These are phyloP conservation scores for Tinospora cordifolia DNA, from an alignment of 164 flowering plant species.

Conservation along the genomic window DNA sequence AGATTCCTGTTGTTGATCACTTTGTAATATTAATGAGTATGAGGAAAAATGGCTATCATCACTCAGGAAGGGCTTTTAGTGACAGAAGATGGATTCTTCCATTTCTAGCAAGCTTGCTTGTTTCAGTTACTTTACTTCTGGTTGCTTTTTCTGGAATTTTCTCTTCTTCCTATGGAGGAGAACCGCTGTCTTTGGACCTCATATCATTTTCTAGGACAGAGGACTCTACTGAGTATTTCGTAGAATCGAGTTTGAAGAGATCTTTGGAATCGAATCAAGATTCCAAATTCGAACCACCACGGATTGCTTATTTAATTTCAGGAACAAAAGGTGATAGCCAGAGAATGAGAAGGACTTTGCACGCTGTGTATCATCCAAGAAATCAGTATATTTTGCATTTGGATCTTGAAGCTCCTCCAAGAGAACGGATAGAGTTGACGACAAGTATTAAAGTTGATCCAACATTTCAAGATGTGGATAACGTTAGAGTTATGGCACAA, in stretches of 20 bases:
- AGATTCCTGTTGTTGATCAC: not conserved
- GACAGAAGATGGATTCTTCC: conserved; percentile 79
- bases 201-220: conserved; percentile 34
- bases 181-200: conserved; percentile 37
- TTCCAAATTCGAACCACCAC: conserved; percentile 39
- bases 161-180: conserved; percentile 35
- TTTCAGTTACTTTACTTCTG: conserved; percentile 44
- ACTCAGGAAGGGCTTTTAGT: conserved; percentile 53
- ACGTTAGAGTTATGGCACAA: conserved; percentile 85
- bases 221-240: conserved; percentile 52
- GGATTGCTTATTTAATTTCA: conserved; percentile 88
- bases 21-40: conserved; percentile 17
- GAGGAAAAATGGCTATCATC: conserved; percentile 53
- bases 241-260: conserved; percentile 54
- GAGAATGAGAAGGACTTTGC: conserved; percentile 81
- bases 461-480: conserved; percentile 60
- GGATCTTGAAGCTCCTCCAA: conserved; percentile 96
- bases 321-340: conserved; percentile 92
- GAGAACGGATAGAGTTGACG: conserved; percentile 70
- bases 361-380: conserved; percentile 89
- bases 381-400: conserved; percentile 86
- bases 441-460: conserved; percentile 59
- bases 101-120: conserved; percentile 60
- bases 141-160: conserved; percentile 39
- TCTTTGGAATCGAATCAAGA: conserved; percentile 12